Conservation (phyloP, 2,329 filamentous ascomycete genomes). For the Pseudogymnoascus sp. region DNA sequence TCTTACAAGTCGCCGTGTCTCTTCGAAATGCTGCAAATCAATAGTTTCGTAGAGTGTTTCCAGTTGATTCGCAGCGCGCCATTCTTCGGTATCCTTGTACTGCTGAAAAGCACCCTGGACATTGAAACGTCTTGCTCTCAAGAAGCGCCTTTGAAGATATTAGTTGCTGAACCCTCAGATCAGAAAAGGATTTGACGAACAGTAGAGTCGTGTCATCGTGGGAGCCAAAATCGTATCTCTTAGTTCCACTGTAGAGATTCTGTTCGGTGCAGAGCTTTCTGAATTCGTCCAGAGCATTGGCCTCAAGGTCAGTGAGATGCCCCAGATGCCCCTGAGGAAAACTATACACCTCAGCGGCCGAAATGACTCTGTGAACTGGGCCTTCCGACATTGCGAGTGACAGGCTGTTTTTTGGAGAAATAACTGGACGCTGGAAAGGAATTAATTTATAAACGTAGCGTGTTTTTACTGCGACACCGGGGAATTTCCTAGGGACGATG, state of each 20-base stretch:
- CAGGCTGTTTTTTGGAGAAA: neutral
- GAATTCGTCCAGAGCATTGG: slow-evolving; percentile 59
- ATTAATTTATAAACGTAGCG: neutral
- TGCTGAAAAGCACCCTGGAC: slow-evolving; percentile 70
- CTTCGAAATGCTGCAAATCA: slow-evolving; percentile 74
- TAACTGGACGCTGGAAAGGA: neutral
- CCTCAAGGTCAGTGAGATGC: slow-evolving; percentile 62
- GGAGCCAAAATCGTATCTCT: slow-evolving; percentile 34
- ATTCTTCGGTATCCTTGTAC: slow-evolving; percentile 82
- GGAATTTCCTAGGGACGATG: neutral
- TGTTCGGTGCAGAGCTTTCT: slow-evolving; percentile 58
- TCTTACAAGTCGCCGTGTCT: slow-evolving; percentile 63
- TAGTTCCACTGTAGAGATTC: slow-evolving; percentile 46
- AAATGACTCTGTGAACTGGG: slow-evolving; percentile 22
- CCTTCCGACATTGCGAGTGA: slow-evolving; percentile 8
- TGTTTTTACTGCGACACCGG: neutral
- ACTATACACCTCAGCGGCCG: slow-evolving; percentile 33
- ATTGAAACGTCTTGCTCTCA: slow-evolving; percentile 76
- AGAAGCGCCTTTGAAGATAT: slow-evolving; percentile 55
- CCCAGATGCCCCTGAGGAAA: slow-evolving; percentile 75
- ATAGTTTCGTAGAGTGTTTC: slow-evolving; percentile 78
- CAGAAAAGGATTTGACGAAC: slow-evolving; percentile 36
- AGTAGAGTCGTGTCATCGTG: slow-evolving; percentile 68
- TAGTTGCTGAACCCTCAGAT: neutral
- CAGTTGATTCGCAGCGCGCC: slow-evolving; percentile 72